Base-by-base conservation (phyloP, 176 grass and related monocot species). In the Triticum dicoccoides region DNA sequence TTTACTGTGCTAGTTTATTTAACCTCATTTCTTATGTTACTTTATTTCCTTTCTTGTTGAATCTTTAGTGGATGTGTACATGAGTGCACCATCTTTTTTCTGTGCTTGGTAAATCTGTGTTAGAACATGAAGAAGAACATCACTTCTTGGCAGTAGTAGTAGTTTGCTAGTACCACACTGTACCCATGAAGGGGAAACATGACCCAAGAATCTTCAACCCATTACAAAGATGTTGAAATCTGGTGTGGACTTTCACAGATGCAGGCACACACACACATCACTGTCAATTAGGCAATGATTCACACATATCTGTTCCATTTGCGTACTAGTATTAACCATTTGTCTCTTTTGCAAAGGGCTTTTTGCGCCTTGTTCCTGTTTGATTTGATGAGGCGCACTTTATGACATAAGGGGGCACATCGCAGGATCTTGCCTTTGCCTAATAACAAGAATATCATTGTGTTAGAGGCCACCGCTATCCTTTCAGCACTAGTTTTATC, bases 281-380 rank as follows among this genome's bases (percentile, higher is more conserved):
- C 89, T 91, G 77, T 85, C 89, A 85, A 85, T 76, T 82, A 56
- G 71, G 86, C 82, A 91, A 91, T 91, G 86, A 88, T 91, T 88
- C 86, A 72, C 29, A 85, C 3, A 81, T 69, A 38, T 80, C 32
- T 63, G 44, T 66, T 83, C 68, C 76, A 69, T 51, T 24, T 65
- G 68, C 82, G 27, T 85, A 76, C 45, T 68, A 73, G 69, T 37
- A 85, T 65, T 85, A 80, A 14, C 45, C 65, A 64, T 82, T 88
- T 85, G 82, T 88, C 89, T 84, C 82, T 91, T 85, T 82, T 88
- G 85, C 63, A 51, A 59, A 68, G 38, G 76, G 35, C 38, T 58
- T 77, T 88, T 88, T 71, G 3, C 17, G 45, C 29, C 38, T 14
- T 85, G 41, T 65, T 77, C 74, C 80, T 84, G 61, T 76, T 82